Evolutionary conservation across 2,329 filamentous ascomycete species (phyloP), one percentile per base, ranked within the genome.

Genomic region (Aspergillaceae sp.): DNA sequence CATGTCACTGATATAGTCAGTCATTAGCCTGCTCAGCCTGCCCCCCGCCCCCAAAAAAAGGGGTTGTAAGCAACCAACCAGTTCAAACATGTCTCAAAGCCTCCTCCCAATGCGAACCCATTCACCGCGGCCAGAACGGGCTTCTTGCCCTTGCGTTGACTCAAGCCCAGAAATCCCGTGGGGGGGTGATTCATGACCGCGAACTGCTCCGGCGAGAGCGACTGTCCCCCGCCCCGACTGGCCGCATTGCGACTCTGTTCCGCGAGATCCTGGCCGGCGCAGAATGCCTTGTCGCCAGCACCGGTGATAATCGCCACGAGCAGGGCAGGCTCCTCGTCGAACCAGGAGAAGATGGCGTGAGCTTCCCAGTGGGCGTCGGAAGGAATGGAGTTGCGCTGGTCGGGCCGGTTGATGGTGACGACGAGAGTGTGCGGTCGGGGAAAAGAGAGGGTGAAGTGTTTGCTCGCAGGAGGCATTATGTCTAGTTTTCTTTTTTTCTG

Each of bases 31-130:
- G 9, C 8, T 42, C 10, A 7, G 30, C 7, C 26, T 19, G 19
- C 19, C 19, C 19, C 19, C 19, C 19, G 1, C 1, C 4, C 8
- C 2, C 5, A 38, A 40, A 45, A 36, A 41, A 29, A 28, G 5
- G 7, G 8, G n/a, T 36, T 9, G 10, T 36, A 29, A 26, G 28
- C 8, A n/a, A 61, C 67, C 33, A 59, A 77, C 75, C 84, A 87
- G 86, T 96, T 96, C 77, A 97, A 85, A 47, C 90, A 88, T 64
- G 89, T 87, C 70, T 91, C 86, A 67, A 86, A 82, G 2, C 85
- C 86, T 43, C 87, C 86, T 35, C 87, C 87, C 33, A 86, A 74
- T 40, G 83, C 86, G 29, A 85, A 70, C 1, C 86, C 86, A 59
- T 89, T 87, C n/a, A 90, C 83, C 0, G 86, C 87, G 1, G 82